Evolutionary conservation across 73 alveolate species (phyloP), one percentile per base, ranked within the genome.

Genomic region (Paramecium octaurelia): DNA sequence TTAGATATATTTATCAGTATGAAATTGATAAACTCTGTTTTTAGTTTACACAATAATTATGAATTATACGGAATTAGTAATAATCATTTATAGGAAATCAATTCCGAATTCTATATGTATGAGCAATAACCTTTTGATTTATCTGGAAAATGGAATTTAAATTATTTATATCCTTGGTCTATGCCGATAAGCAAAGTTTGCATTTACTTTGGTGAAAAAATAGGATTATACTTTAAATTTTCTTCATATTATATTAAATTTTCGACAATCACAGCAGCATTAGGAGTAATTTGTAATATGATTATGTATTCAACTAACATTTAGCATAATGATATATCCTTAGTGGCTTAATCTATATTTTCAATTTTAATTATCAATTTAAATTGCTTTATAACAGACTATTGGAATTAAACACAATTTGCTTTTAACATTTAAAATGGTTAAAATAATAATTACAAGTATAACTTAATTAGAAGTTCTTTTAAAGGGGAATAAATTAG

Each of bases 121-220:
- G 46, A 42, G 11, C 6, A 38, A 42, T 29, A 75, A 42, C 16
- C 40, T 9, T 75, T 12, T 75, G 68, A 38, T 75, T 75, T 75
- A 75, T 75, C 58, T 35, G 16, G 23, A 0, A 18, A 75, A 38
- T 75, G 88, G 88, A 75, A 75, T 35, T 20, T 75, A 16, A 38
- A 38, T 18, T 29, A 29, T 38, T 38, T 29, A 75, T 35, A 75
- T 21, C 88, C 88, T 16, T 75, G 88, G 88, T 6, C 6, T 2
- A 75, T 38, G 46, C 95, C 95, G 11, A 38, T 59, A 16, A 34
- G 27, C 12, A 88, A 84, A 46, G 86, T 92, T 34, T 29, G 94
- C n/a, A 21, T 76, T 50, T 92, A 92, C 23, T 92, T 48, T 59
- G 95, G 95, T 20, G 94, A 92, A 27, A 85, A 92, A 57, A 86